Evolutionary conservation across 2,329 filamentous ascomycete species (phyloP).

Genomic region (Talaromyces funiculosus): DNA sequence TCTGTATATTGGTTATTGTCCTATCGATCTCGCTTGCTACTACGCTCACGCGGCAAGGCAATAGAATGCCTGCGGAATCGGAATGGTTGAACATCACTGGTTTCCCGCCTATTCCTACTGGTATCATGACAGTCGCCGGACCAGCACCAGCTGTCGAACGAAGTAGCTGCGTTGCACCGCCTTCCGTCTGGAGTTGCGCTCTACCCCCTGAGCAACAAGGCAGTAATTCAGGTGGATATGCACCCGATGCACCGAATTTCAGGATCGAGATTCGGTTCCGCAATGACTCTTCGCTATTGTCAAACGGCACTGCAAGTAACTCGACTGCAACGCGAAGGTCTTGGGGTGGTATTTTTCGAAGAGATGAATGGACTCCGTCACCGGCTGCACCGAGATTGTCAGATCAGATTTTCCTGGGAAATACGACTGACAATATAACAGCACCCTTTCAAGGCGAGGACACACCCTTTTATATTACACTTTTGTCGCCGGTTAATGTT

Average conservation of each 20-base stretch:
- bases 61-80: slow-evolving; percentile 42
- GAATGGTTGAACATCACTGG: slow-evolving; percentile 79
- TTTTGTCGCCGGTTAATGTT: slow-evolving; percentile 46
- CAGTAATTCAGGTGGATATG: slow-evolving; percentile 54
- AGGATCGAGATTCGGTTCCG: slow-evolving; percentile 65
- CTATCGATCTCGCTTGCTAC: slow-evolving; percentile 54
- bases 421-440: slow-evolving; percentile 71
- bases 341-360: slow-evolving; percentile 28
- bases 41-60: slow-evolving; percentile 47
- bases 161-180: slow-evolving; percentile 64
- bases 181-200: slow-evolving; percentile 79
- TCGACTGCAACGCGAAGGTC: slow-evolving; percentile 21
- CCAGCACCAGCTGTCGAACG: slow-evolving; percentile 61
- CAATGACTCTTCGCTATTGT: slow-evolving; percentile 34
- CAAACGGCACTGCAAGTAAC: slow-evolving; percentile 41
- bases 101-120: slow-evolving; percentile 81
- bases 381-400: slow-evolving; percentile 43
- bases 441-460: slow-evolving; percentile 73
- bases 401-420: slow-evolving; percentile 77
- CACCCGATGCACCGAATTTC: slow-evolving; percentile 68
- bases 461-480: slow-evolving; percentile 81
- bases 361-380: slow-evolving; percentile 36
- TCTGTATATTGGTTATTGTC: slow-evolving; percentile 52
- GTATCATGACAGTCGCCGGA: slow-evolving; percentile 70
- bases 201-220: slow-evolving; percentile 72